phyloP scores from a whole-genome alignment of 805 yeast genomes.

The Brettanomyces nanus region DNA sequence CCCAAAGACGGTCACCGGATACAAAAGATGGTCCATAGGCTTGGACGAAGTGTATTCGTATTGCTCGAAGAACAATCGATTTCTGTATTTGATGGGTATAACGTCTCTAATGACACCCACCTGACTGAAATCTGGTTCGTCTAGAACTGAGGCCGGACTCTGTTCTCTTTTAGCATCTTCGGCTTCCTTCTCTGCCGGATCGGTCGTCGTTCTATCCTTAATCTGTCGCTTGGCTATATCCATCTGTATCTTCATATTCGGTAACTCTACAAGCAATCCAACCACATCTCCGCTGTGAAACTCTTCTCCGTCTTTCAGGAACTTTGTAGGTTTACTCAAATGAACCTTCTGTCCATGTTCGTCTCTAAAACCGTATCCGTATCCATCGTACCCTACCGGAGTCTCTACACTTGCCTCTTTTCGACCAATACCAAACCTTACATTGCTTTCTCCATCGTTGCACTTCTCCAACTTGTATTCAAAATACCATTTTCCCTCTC shows the following conservation, averaged over 20 bases:
- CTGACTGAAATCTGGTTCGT: slow-evolving; percentile 7
- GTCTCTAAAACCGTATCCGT: slow-evolving; percentile 88
- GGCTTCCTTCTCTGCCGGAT: slow-evolving; percentile 8
- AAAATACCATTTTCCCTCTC: slow-evolving; percentile 75
- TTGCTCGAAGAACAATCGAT: slow-evolving; percentile 73
- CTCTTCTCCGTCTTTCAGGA: slow-evolving; percentile 38
- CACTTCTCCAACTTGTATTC: slow-evolving; percentile 52
- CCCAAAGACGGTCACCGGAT: slow-evolving; percentile 65
- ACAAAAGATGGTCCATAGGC: slow-evolving; percentile 63
- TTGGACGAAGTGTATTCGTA: slow-evolving; percentile 68
- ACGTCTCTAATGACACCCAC: slow-evolving; percentile 65
- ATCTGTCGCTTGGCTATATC: slow-evolving; percentile 32
- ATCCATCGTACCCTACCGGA: slow-evolving; percentile 93
- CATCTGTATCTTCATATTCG: slow-evolving; percentile 40
- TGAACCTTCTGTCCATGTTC: slow-evolving; percentile 68
- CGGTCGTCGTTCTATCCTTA: slow-evolving; percentile 17
- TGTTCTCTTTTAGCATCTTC: neutral
- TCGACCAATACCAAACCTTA: slow-evolving; percentile 76
- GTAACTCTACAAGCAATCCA: slow-evolving; percentile 70
- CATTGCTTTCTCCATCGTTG: slow-evolving; percentile 32
- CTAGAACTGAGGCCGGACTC: neutral
- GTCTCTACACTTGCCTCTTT: slow-evolving; percentile 87
- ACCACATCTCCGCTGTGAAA: slow-evolving; percentile 73
- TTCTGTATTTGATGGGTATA: slow-evolving; percentile 77
- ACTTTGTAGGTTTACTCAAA: slow-evolving; percentile 54